These are phyloP conservation scores for Cucurbita moschata DNA, from an alignment of 306 rosid species.

Conservation along the genomic window DNA sequence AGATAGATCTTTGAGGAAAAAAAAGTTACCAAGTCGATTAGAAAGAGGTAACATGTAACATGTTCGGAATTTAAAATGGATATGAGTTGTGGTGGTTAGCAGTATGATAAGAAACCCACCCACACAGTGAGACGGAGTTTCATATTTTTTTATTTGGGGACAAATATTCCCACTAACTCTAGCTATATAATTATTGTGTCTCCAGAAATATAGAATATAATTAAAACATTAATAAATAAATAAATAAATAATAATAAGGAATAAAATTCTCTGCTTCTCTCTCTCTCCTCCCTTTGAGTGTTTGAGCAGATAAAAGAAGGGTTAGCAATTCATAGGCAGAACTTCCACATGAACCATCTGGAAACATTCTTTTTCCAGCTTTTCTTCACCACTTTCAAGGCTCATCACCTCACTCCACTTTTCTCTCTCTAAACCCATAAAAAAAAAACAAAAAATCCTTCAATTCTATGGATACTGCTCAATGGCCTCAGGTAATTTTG, in stretches of 20 bases:
- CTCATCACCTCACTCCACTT: neutral
- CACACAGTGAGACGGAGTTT: slow-evolving; percentile 1
- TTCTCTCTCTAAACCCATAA: slow-evolving; percentile 7
- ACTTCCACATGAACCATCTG: slow-evolving; percentile 20
- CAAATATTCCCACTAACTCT: slow-evolving; percentile 17
- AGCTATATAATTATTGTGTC: slow-evolving; percentile 6
- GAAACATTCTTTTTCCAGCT: slow-evolving; percentile 23
- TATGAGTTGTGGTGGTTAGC: neutral
- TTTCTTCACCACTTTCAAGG: slow-evolving; percentile 16
- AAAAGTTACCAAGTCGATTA: no score
- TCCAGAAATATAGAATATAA: neutral
- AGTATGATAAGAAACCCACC: slow-evolving; percentile 3
- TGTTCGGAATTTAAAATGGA: no score
- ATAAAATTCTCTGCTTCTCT: neutral
- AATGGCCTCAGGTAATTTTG: slow-evolving; percentile 60
- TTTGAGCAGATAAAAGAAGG: slow-evolving; percentile 19
- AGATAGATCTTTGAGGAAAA: no score
- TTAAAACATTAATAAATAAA: neutral
- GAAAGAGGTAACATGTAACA: no score
- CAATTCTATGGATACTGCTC: slow-evolving; percentile 59
- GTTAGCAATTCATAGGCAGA: slow-evolving; percentile 13
- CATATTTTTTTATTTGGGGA: slow-evolving; percentile 10
- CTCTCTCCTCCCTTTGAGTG: slow-evolving; percentile 2
- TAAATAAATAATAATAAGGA: neutral
- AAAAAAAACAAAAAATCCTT: neutral